Evolutionary conservation across 768 basidiomycete genomes (phyloP).

Genomic region (Trametes coccinea): DNA sequence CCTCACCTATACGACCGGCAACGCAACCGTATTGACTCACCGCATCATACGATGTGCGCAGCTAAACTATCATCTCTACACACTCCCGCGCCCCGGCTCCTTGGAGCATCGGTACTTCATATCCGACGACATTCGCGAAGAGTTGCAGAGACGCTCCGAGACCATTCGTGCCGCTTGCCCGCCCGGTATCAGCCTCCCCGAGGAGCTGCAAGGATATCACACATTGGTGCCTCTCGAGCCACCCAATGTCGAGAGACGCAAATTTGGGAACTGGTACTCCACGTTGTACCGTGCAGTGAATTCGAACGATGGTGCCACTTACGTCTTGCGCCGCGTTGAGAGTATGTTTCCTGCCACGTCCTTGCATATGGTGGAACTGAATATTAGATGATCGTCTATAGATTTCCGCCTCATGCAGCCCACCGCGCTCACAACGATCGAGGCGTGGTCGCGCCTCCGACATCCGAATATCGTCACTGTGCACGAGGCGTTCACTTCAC

Average conservation of each 20-base stretch:
- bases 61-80: constrained; percentile 95
- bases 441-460: constrained; percentile 79
- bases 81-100: constrained; percentile 59
- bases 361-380: not conserved
- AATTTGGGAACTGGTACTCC: constrained; percentile 81
- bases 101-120: constrained; percentile 74
- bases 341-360: constrained; percentile 48
- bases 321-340: constrained; percentile 83
- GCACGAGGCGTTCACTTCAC: constrained; percentile 93
- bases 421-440: constrained; percentile 77
- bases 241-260: constrained; percentile 58
- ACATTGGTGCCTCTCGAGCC: constrained; percentile 79
- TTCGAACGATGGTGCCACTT: constrained; percentile 72
- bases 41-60: constrained; percentile 31
- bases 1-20: constrained; percentile 43
- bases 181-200: constrained; percentile 64
- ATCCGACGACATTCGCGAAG: constrained; percentile 72
- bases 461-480: constrained; percentile 87
- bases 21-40: constrained; percentile 20
- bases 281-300: constrained; percentile 83
- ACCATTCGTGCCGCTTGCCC: constrained; percentile 38
- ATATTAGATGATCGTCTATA: constrained; percentile 32
- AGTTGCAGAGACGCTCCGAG: constrained; percentile 53
- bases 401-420: constrained; percentile 85
- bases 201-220: constrained; percentile 90